Conservation (phyloP, 2,329 filamentous ascomycete species). For the Alternaria arborescens region DNA sequence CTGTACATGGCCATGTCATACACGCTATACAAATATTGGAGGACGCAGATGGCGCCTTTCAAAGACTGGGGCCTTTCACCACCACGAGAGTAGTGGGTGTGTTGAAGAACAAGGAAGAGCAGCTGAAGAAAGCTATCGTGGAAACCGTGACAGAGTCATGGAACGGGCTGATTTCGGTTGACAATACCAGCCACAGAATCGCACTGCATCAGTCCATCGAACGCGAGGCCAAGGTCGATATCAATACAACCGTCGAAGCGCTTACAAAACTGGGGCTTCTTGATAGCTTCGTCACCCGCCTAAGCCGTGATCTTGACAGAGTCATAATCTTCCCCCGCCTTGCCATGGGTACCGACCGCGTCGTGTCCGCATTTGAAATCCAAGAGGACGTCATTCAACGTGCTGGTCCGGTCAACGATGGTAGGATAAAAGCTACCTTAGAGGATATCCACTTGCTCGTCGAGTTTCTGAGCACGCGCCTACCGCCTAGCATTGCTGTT, state of each 20-base stretch:
- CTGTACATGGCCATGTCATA: slow-evolving; percentile 56
- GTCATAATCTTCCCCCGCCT: slow-evolving; percentile 69
- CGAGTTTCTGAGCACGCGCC: slow-evolving; percentile 59
- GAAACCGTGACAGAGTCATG: slow-evolving; percentile 75
- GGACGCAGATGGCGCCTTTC: slow-evolving; percentile 63
- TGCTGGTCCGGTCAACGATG: slow-evolving; percentile 35
- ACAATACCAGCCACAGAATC: slow-evolving; percentile 64
- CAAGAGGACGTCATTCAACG: slow-evolving; percentile 48
- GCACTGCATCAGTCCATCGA: slow-evolving; percentile 63
- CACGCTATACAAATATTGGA: slow-evolving; percentile 60
- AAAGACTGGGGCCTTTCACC: slow-evolving; percentile 67
- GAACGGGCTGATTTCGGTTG: slow-evolving; percentile 71
- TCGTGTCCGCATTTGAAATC: slow-evolving; percentile 43
- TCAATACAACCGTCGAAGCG: slow-evolving; percentile 48
- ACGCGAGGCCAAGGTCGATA: slow-evolving; percentile 36
- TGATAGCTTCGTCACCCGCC: slow-evolving; percentile 63
- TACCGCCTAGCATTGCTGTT: slow-evolving; percentile 59
- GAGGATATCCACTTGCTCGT: slow-evolving; percentile 53
- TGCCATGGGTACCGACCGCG: slow-evolving; percentile 44
- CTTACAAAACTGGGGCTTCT: slow-evolving; percentile 49
- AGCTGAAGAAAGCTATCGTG: slow-evolving; percentile 72
- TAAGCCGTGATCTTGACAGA: slow-evolving; percentile 71
- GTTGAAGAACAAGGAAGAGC: slow-evolving; percentile 70
- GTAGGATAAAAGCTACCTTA: slow-evolving; percentile 40
- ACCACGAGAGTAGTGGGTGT: slow-evolving; percentile 70